Percentiles rank a stretch among this genome's conserved stretches.
These are phyloP conservation scores for Bertia moriformis DNA, from an alignment of 2,329 filamentous ascomycete species.

Conservation along the genomic window DNA sequence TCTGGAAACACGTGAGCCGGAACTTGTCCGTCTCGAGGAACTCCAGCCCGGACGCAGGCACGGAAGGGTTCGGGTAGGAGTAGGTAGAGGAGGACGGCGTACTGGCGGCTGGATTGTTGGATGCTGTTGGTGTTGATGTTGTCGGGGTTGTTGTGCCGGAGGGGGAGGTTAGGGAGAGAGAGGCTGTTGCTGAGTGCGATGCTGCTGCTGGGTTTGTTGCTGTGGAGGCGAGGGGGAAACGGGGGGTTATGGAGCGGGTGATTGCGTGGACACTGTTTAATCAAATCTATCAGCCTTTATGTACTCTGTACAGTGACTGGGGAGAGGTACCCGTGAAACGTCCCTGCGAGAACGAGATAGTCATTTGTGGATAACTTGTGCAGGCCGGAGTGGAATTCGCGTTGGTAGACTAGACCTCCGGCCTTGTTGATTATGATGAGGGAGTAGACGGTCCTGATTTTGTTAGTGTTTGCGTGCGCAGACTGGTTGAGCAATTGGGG, in stretches of 20 bases:
- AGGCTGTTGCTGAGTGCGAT: slow-evolving; percentile 11
- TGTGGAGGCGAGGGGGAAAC: slow-evolving; percentile 1
- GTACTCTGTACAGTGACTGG: background rate
- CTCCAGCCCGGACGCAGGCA: slow-evolving; percentile 67
- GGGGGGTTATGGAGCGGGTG: slow-evolving; percentile 40
- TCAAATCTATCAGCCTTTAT: too few relatives aligned
- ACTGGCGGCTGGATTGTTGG: slow-evolving; percentile 5
- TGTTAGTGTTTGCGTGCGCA: too few relatives aligned
- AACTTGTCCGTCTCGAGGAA: slow-evolving; percentile 90
- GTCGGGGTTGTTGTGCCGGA: slow-evolving; percentile 12
- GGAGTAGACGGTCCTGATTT: slow-evolving; percentile 72
- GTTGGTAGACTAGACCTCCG: slow-evolving; percentile 89
- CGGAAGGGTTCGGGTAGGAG: slow-evolving; percentile 32
- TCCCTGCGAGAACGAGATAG: slow-evolving; percentile 89
- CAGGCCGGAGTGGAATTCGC: slow-evolving; percentile 74
- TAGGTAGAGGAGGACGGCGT: slow-evolving; percentile 3
- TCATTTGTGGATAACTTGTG: slow-evolving; percentile 88
- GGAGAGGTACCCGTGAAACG: slow-evolving; percentile 71
- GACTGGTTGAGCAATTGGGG: too few relatives aligned
- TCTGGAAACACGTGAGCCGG: slow-evolving; percentile 89
- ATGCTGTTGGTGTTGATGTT: slow-evolving; percentile 16
- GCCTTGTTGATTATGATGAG: slow-evolving; percentile 99
- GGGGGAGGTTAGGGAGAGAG: slow-evolving; percentile 3
- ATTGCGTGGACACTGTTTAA: slow-evolving; percentile 51
- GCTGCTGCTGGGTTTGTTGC: slow-evolving; percentile 18